Percentiles rank a stretch among this genome's conserved stretches.
phyloP scores from a whole-genome alignment of 306 rosid genomes.

The Prinsepia uniflora region DNA sequence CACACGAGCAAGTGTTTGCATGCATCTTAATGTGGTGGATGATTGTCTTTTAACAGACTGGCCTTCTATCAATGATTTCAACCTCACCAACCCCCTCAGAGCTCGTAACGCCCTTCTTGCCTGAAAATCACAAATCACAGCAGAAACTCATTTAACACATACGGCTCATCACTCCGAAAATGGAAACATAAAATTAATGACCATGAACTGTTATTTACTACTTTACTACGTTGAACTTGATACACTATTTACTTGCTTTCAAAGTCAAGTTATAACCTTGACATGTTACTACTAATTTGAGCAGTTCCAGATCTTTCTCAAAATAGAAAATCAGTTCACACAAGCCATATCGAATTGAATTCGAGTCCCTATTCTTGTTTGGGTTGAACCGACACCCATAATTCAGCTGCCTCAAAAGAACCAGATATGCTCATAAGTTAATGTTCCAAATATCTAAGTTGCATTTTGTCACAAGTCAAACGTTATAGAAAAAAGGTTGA shows the following conservation, averaged over 20 bases:
- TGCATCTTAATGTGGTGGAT: slow-evolving; percentile 65
- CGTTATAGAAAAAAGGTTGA: slow-evolving; percentile 5
- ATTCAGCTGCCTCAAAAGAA: slow-evolving; percentile 5
- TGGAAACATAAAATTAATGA: not conserved
- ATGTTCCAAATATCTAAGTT: not conserved
- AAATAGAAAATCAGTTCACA: slow-evolving; percentile 3
- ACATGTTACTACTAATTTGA: not conserved
- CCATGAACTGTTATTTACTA: not conserved
- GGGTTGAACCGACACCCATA: not conserved
- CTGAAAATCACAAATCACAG: slow-evolving; percentile 31
- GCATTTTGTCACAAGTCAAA: not conserved
- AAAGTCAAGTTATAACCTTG: not conserved
- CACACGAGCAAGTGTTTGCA: slow-evolving; percentile 80
- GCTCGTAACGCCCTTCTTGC: slow-evolving; percentile 76
- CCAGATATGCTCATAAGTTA: not conserved
- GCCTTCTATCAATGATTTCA: slow-evolving; percentile 68
- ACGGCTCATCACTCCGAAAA: slow-evolving; percentile 7
- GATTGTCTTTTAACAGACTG: slow-evolving; percentile 81
- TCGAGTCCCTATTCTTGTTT: slow-evolving; percentile 3
- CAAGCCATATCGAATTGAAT: not conserved
- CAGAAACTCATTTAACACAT: not conserved
- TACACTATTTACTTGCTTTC: slow-evolving; percentile 4
- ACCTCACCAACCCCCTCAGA: slow-evolving; percentile 76
- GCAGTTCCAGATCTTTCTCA: not conserved
- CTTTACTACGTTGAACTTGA: slow-evolving; percentile 14